phyloP scores from a whole-genome alignment of 805 yeast genomes.

The Pichia nakasei region DNA sequence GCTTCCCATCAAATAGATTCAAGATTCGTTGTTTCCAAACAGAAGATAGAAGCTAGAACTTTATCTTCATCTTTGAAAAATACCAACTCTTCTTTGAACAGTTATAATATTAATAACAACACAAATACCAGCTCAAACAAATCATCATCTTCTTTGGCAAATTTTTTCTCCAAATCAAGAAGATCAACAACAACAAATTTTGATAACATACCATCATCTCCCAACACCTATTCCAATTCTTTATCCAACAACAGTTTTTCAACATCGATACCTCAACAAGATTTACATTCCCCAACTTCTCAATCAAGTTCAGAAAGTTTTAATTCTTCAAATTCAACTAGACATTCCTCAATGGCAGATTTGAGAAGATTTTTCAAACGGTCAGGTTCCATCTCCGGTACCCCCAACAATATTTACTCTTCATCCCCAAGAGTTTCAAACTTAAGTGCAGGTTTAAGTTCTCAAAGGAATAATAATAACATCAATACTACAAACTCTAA shows the following conservation, averaged over 20 bases:
- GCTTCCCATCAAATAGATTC: slow-evolving; percentile 62
- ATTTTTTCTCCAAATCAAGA: slow-evolving; percentile 40
- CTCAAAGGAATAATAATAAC: slow-evolving; percentile 19
- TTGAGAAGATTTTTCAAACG: slow-evolving; percentile 63
- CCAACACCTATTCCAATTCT: slow-evolving; percentile 10
- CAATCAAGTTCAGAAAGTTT: slow-evolving; percentile 23
- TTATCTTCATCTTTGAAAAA: slow-evolving; percentile 11
- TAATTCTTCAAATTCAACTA: slow-evolving; percentile 29
- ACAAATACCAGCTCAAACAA: slow-evolving; percentile 9
- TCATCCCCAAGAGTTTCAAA: slow-evolving; percentile 26
- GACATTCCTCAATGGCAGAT: slow-evolving; percentile 76
- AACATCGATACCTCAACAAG: slow-evolving; percentile 3
- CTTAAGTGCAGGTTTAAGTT: slow-evolving; percentile 28
- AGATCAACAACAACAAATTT: slow-evolving; percentile 25
- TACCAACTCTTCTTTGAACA: not conserved
- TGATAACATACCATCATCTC: slow-evolving; percentile 24
- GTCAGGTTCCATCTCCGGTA: slow-evolving; percentile 16
- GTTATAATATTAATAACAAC: not conserved
- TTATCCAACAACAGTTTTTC: not conserved
- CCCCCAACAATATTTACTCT: slow-evolving; percentile 6
- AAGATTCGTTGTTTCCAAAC: slow-evolving; percentile 75
- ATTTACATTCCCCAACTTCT: slow-evolving; percentile 23
- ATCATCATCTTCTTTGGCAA: slow-evolving; percentile 41
- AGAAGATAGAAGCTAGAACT: slow-evolving; percentile 44
- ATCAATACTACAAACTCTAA: too few species aligned